phyloP scores from a whole-genome alignment of 305 asterid species.

The Solanum chacoense region DNA sequence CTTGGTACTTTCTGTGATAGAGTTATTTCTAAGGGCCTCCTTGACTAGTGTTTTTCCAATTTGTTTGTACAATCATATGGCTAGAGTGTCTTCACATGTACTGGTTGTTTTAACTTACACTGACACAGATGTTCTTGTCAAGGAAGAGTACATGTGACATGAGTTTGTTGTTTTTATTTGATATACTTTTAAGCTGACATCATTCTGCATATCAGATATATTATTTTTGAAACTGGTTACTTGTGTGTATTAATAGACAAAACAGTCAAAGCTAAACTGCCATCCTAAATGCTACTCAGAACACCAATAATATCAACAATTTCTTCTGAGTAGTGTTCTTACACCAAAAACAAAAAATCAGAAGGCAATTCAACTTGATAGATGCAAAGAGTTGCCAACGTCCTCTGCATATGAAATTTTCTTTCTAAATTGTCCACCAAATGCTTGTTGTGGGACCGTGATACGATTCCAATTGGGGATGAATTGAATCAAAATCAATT shows the following conservation, averaged over 20 bases:
- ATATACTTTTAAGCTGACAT: background rate
- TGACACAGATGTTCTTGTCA: background rate
- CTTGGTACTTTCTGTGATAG: background rate
- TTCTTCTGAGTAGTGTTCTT: background rate
- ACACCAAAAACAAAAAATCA: background rate
- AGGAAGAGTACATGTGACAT: background rate
- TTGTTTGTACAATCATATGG: background rate
- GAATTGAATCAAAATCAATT: background rate
- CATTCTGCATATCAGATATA: background rate
- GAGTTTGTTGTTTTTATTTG: background rate
- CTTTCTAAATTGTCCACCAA: background rate
- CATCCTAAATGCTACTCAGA: background rate
- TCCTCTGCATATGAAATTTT: background rate
- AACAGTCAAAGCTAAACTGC: background rate
- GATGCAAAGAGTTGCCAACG: background rate
- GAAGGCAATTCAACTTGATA: background rate
- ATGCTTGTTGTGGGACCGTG: background rate
- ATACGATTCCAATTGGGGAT: background rate
- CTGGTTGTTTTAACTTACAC: background rate
- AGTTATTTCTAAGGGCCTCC: background rate
- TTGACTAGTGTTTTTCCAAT: background rate
- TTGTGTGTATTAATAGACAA: background rate
- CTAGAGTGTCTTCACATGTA: background rate
- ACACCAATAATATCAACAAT: background rate
- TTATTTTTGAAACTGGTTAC: background rate